These are phyloP conservation scores for Beverwykella pulmonaria DNA, from an alignment of 495 filamentous ascomycete genomes.

Conservation along the genomic window DNA sequence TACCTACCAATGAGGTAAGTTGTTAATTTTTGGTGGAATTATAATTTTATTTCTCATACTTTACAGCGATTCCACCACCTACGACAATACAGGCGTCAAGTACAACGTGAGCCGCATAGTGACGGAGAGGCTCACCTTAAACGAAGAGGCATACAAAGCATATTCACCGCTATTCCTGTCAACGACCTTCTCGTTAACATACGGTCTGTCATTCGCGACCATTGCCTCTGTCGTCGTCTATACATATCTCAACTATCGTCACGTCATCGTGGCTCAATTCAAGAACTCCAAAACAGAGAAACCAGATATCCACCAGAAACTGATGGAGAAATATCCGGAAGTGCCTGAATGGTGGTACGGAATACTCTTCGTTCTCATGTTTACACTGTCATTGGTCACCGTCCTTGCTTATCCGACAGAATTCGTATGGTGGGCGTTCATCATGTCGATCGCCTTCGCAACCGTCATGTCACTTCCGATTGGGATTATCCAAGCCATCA, in stretches of 20 bases:
- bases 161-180: slow-evolving; percentile 68
- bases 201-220: slow-evolving; percentile 72
- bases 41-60: background rate
- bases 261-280: slow-evolving; percentile 62
- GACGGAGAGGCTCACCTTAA: slow-evolving; percentile 53
- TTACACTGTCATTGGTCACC: slow-evolving; percentile 63
- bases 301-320: slow-evolving; percentile 56
- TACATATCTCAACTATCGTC: slow-evolving; percentile 63
- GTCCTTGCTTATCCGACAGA: slow-evolving; percentile 63
- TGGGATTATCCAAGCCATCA: slow-evolving; percentile 54
- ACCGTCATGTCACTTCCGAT: slow-evolving; percentile 53
- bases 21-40: slow-evolving; percentile 22
- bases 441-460: slow-evolving; percentile 57
- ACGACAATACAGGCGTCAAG: slow-evolving; percentile 61
- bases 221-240: slow-evolving; percentile 68
- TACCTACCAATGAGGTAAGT: slow-evolving; percentile 50
- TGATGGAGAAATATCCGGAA: slow-evolving; percentile 34
- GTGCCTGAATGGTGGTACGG: slow-evolving; percentile 42
- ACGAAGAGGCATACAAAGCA: slow-evolving; percentile 55
- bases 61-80: slow-evolving; percentile 58
- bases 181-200: slow-evolving; percentile 65
- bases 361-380: slow-evolving; percentile 52
- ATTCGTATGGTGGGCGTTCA: slow-evolving; percentile 67
- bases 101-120: slow-evolving; percentile 62
- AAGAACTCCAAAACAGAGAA: slow-evolving; percentile 61